Base-by-base conservation (phyloP, 2,329 filamentous ascomycete species). In the Neofusicoccum umdonicola region DNA sequence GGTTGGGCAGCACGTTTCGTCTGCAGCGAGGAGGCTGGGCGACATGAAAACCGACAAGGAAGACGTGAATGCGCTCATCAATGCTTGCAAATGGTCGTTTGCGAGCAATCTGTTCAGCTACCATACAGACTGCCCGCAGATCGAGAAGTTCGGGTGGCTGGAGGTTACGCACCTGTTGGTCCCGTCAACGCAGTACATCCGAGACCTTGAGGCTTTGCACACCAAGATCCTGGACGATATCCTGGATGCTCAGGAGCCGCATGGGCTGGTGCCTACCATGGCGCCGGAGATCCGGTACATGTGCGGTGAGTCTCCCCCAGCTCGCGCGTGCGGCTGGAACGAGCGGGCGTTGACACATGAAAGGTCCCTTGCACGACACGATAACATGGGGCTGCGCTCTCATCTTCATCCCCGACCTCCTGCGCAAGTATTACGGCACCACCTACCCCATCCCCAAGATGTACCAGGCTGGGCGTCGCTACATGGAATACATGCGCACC, bases 141-240 rank as follows among this genome's bases (percentile, higher is more conserved):
- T 48, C 45, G 45, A 82, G 67, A 82, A 83, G 65, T 82, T 82
- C 47, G 80, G 78, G 0, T 82, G 81, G 80, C 74, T 82, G 0
- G 81, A 83, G 68, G 80, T 82, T 5, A 81, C 80, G 1, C 77
- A 79, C 61, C 71, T 83, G 11, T 78, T 82, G 5, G 77, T 78
- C 13, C 79, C 80, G 0, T 76, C 78, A 0, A 81, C 80, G 0
- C 80, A 82, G 62, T 82, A 82, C 60, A 75, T 81, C 22, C 76
- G 78, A 6, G 79, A 82, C 52, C 80, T 82, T 73, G 81, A 83
- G 63, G 72, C 77, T 0, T 69, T 83, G 0, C 81, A 82, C 65
- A 76, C 78, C 44, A 82, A 82, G 66, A 82, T 82, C 45, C 4
- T 82, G 0, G 78, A 82, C 50, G 80, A 82, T 65, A 81, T 82